phyloP scores from a whole-genome alignment of 148 eudicot genomes.

The Silene conica region DNA sequence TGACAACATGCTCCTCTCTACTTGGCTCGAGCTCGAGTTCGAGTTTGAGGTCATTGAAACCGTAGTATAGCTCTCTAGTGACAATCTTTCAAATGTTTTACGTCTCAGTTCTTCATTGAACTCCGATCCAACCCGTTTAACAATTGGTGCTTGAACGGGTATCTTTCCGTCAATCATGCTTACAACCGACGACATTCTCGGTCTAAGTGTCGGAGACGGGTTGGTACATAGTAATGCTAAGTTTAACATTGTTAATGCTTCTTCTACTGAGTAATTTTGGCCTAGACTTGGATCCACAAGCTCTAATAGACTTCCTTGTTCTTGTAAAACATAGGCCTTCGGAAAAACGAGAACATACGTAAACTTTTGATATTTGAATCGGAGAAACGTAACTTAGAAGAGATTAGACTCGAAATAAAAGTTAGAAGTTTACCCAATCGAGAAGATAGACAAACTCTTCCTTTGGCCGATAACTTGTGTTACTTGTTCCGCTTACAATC shows the following conservation, averaged over 20 bases:
- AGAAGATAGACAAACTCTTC: constrained; percentile 87
- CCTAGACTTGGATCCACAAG: constrained; percentile 69
- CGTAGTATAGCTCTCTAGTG: constrained; percentile 37
- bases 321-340: constrained; percentile 80
- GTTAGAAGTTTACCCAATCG: constrained; percentile 61
- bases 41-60: constrained; percentile 34
- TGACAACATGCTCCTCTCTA: constrained; percentile 36
- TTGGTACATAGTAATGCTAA: constrained; percentile 60
- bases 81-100: constrained; percentile 39
- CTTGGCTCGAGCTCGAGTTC: constrained; percentile 27
- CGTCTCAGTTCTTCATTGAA: constrained; percentile 33
- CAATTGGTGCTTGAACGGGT: constrained; percentile 51
- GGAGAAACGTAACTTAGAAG: background rate
- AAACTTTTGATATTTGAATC: no score
- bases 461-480: constrained; percentile 65
- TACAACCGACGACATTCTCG: constrained; percentile 65
- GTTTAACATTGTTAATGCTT: constrained; percentile 45
- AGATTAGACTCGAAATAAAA: background rate
- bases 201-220: constrained; percentile 63
- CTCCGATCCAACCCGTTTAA: constrained; percentile 24
- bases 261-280: constrained; percentile 40
- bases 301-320: constrained; percentile 74
- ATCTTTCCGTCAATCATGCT: constrained; percentile 56
- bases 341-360: no score
- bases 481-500: constrained; percentile 80